These are phyloP conservation scores for Ustilago bromivora DNA, from an alignment of 1,284 basidiomycete species.

Conservation along the genomic window DNA sequence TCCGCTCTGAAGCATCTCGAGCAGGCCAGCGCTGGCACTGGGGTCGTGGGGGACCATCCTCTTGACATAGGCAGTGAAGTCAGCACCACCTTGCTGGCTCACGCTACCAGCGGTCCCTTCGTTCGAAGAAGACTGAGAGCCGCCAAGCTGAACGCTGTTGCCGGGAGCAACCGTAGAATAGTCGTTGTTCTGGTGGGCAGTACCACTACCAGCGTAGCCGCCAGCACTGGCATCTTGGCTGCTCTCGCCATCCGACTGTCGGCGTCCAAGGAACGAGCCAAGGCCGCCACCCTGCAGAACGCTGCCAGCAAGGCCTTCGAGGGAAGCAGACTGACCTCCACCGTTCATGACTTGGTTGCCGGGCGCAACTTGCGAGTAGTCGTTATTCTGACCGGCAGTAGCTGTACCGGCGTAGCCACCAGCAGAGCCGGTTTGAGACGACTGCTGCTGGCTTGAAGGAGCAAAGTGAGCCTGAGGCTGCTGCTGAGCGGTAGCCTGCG, in stretches of 20 bases:
- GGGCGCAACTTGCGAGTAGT: slow-evolving; percentile 34
- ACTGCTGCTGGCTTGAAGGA: slow-evolving; percentile 4
- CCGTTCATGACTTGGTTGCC: slow-evolving; percentile 35
- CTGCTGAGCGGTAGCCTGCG: slow-evolving; percentile 9
- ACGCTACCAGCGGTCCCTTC: slow-evolving; percentile 21
- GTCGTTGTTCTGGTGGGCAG: slow-evolving; percentile 22
- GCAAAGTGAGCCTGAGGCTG: slow-evolving; percentile 6
- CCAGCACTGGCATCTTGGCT: slow-evolving; percentile 19
- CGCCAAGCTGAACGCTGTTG: slow-evolving; percentile 20
- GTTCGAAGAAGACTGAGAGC: slow-evolving; percentile 14
- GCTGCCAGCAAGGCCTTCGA: slow-evolving; percentile 19
- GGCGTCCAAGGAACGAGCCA: slow-evolving; percentile 10
- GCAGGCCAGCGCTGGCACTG: not conserved
- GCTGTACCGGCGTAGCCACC: slow-evolving; percentile 24
- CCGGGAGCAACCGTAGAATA: slow-evolving; percentile 17
- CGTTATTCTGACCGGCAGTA: slow-evolving; percentile 27
- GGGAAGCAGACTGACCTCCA: slow-evolving; percentile 20
- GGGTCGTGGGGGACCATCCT: slow-evolving; percentile 11
- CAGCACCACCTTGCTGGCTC: slow-evolving; percentile 2
- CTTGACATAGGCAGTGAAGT: not conserved
- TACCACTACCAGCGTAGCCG: slow-evolving; percentile 18
- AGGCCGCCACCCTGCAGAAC: slow-evolving; percentile 12
- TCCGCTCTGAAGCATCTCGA: slow-evolving; percentile 1
- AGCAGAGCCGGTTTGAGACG: slow-evolving; percentile 20
- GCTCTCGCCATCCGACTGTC: slow-evolving; percentile 1